A percentile compares a stretch with the other conserved stretches of the same genome.
These are phyloP conservation scores for Diaporthe australafricana DNA, from an alignment of 2,329 filamentous ascomycete species.

Conservation along the genomic window DNA sequence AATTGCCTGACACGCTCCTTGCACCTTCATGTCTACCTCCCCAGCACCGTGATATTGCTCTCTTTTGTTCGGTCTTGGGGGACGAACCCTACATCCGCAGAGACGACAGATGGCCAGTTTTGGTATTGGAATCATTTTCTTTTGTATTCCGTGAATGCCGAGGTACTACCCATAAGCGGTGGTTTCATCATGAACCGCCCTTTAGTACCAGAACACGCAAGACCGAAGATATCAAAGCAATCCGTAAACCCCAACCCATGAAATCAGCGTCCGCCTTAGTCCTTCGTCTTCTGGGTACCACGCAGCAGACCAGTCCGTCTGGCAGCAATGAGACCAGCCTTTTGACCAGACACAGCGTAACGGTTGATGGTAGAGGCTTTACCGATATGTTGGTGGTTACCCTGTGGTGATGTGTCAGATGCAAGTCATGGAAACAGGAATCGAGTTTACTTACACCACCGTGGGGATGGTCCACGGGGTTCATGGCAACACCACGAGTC, in stretches of 20 bases:
- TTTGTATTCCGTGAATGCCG: constrained; percentile 62
- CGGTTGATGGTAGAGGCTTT: constrained; percentile 99
- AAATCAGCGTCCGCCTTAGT: constrained; percentile 75
- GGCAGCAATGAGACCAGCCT: constrained; percentile 99
- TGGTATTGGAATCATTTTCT: constrained; percentile 46
- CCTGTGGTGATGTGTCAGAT: constrained; percentile 65
- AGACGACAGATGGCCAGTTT: constrained; percentile 26
- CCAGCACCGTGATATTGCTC: constrained; percentile 7
- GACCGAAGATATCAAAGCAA: constrained; percentile 66
- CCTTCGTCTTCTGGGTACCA: constrained; percentile 99
- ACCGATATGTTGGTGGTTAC: constrained; percentile 99
- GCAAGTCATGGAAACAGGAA: constrained; percentile 16
- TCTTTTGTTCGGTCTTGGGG: not conserved
- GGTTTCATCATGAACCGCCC: constrained; percentile 39
- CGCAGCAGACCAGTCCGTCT: constrained; percentile 99
- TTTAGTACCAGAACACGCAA: constrained; percentile 47
- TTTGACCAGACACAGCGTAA: constrained; percentile 98
- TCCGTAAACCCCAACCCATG: constrained; percentile 75
- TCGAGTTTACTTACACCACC: constrained; percentile 75
- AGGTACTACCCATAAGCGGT: constrained; percentile 38
- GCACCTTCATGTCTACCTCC: constrained; percentile 15
- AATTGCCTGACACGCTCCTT: constrained; percentile 28
- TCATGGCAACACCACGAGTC: constrained; percentile 99
- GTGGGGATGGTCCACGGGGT: constrained; percentile 99
- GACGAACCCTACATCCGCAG: not conserved